Conservation (phyloP, 345 rosid species). For the Populus euphratica region DNA sequence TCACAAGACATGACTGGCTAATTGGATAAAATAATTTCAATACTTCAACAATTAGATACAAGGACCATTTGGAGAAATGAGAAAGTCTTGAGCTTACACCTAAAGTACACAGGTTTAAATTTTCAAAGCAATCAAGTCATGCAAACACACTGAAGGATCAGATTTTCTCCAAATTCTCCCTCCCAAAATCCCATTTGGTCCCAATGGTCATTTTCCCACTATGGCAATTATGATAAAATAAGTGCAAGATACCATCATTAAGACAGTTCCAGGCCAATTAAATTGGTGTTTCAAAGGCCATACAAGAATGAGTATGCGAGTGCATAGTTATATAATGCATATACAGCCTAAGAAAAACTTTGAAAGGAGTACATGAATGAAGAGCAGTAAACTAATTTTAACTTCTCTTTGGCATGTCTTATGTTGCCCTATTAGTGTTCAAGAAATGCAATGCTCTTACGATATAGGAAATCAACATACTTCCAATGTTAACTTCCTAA, state of each 20-base stretch:
- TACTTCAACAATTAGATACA: background rate
- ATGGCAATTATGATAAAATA: background rate
- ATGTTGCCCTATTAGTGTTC: background rate
- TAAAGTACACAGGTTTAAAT: background rate
- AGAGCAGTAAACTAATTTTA: background rate
- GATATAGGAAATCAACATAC: background rate
- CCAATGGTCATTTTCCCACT: background rate
- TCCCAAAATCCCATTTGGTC: background rate
- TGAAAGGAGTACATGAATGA: background rate
- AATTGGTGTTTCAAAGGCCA: background rate
- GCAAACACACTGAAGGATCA: background rate
- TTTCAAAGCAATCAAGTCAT: background rate
- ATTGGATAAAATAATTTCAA: background rate
- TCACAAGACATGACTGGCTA: no score
- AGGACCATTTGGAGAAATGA: background rate
- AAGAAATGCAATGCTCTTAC: background rate
- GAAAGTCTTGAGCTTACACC: background rate
- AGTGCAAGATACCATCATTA: background rate
- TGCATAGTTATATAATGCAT: background rate
- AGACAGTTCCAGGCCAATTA: background rate
- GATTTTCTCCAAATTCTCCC: background rate
- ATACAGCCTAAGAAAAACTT: background rate
- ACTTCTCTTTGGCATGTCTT: background rate
- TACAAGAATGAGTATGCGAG: background rate
- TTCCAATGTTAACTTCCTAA: background rate